These are phyloP conservation scores for Aspergillus carbonarius DNA, from an alignment of 2,329 filamentous ascomycete genomes.

Conservation along the genomic window DNA sequence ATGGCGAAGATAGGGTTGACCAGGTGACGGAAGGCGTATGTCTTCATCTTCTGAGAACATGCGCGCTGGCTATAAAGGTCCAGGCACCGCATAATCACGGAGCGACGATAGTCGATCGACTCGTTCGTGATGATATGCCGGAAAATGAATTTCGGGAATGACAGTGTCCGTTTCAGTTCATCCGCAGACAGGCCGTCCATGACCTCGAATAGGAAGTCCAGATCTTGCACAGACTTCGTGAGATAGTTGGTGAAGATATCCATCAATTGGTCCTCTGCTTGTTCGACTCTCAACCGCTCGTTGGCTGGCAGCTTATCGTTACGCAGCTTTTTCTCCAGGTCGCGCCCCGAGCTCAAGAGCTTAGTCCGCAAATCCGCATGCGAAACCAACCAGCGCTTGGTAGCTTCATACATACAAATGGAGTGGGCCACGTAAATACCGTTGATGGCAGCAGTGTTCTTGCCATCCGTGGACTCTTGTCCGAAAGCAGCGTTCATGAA, in stretches of 20 bases:
- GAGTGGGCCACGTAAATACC: constrained; percentile 82
- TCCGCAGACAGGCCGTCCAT: constrained; percentile 81
- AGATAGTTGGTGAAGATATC: constrained; percentile 79
- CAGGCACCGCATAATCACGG: constrained; percentile 78
- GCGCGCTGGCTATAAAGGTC: constrained; percentile 79
- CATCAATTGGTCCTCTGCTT: constrained; percentile 86
- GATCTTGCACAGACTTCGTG: constrained; percentile 68
- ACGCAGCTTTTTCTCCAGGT: constrained; percentile 73
- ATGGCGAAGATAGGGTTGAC: constrained; percentile 96
- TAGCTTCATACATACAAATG: constrained; percentile 65
- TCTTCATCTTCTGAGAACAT: constrained; percentile 84
- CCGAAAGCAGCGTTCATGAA: constrained; percentile 67
- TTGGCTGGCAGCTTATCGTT: constrained; percentile 67
- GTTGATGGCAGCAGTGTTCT: constrained; percentile 79
- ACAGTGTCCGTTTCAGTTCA: constrained; percentile 74
- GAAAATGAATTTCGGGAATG: constrained; percentile 81
- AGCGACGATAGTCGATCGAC: constrained; percentile 81
- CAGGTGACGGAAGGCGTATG: constrained; percentile 85
- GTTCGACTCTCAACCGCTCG: constrained; percentile 80
- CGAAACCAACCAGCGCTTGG: constrained; percentile 64
- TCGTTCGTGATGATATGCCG: constrained; percentile 77
- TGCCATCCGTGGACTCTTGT: constrained; percentile 64
- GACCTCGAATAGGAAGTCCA: constrained; percentile 81
- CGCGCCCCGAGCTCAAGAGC: constrained; percentile 66
- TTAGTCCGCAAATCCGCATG: constrained; percentile 59